Evolutionary conservation across 2,329 filamentous ascomycete species (phyloP).

Genomic region (Rhynchosporium secalis): DNA sequence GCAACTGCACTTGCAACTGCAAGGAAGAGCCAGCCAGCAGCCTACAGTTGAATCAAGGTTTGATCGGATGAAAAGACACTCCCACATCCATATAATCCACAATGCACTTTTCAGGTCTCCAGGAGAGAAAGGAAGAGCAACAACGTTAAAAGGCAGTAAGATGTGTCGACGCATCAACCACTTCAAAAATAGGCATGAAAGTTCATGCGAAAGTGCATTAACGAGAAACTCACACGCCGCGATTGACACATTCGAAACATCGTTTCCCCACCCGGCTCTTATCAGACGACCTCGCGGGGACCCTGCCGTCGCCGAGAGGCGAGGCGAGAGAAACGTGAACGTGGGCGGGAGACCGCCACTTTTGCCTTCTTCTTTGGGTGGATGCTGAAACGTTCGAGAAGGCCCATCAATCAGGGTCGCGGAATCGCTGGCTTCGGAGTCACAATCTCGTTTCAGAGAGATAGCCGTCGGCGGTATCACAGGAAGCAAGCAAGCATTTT

Average conservation of each 20-base stretch:
- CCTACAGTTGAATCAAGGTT: conserved; percentile 10
- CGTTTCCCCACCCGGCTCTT: conserved; percentile 21
- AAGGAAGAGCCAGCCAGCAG: not conserved
- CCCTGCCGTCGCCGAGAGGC: conserved; percentile 23
- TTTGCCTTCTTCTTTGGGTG: conserved; percentile 29
- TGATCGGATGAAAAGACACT: not conserved
- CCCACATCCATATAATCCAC: conserved; percentile 6
- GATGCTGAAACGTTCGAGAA: conserved; percentile 38
- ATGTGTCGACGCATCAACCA: conserved; percentile 27
- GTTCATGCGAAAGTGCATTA: conserved; percentile 24
- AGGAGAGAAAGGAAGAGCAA: conserved; percentile 1
- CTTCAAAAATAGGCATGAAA: conserved; percentile 19
- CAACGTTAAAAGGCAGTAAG: conserved; percentile 19
- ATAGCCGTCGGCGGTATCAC: conserved; percentile 17
- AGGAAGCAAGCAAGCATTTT: not conserved
- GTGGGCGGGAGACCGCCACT: conserved; percentile 4
- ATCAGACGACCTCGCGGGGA: conserved; percentile 22
- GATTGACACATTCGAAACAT: conserved; percentile 22
- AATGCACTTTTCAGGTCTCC: conserved; percentile 8
- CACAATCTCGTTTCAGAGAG: conserved; percentile 17
- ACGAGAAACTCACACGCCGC: not conserved
- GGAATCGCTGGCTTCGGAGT: conserved; percentile 25
- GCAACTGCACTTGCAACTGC: conserved; percentile 2
- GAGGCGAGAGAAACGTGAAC: not conserved
- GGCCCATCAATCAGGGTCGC: conserved; percentile 32